Evolutionary conservation across 2,329 filamentous ascomycete genomes (phyloP).

Genomic region (Diaporthe citri): DNA sequence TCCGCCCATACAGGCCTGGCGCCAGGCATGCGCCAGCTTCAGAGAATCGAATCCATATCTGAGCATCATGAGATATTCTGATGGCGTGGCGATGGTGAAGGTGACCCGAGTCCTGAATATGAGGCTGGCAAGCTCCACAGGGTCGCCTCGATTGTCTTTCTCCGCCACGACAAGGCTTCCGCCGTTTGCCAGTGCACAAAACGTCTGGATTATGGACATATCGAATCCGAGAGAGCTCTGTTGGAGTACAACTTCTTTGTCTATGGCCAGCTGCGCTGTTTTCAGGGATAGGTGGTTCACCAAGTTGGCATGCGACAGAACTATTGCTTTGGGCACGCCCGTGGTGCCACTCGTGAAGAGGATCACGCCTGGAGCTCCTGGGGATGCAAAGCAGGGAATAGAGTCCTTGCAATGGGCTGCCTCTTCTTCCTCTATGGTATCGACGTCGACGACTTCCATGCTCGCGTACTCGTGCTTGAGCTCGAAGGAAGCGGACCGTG

Average conservation of each 20-base stretch:
- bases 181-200: slow-evolving; percentile 47
- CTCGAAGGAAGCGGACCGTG: neutral
- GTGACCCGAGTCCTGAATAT: slow-evolving; percentile 50
- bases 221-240: slow-evolving; percentile 56
- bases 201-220: slow-evolving; percentile 49
- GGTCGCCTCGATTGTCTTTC: slow-evolving; percentile 47
- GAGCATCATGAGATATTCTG: slow-evolving; percentile 50
- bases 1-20: slow-evolving; percentile 38
- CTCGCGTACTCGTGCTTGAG: too few species aligned
- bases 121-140: slow-evolving; percentile 48
- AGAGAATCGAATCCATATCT: slow-evolving; percentile 33
- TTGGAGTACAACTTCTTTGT: slow-evolving; percentile 49
- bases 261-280: slow-evolving; percentile 43
- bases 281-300: slow-evolving; percentile 41
- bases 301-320: slow-evolving; percentile 48
- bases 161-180: slow-evolving; percentile 48
- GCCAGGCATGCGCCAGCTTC: neutral
- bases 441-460: neutral
- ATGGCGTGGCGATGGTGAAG: slow-evolving; percentile 51
- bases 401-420: neutral
- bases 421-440: neutral
- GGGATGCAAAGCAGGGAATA: neutral
- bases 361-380: slow-evolving; percentile 44
- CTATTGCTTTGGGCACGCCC: slow-evolving; percentile 57
- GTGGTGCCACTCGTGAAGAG: slow-evolving; percentile 51